Conservation (phyloP, 805 yeast species). For the Metschnikowia kunwiensis region DNA sequence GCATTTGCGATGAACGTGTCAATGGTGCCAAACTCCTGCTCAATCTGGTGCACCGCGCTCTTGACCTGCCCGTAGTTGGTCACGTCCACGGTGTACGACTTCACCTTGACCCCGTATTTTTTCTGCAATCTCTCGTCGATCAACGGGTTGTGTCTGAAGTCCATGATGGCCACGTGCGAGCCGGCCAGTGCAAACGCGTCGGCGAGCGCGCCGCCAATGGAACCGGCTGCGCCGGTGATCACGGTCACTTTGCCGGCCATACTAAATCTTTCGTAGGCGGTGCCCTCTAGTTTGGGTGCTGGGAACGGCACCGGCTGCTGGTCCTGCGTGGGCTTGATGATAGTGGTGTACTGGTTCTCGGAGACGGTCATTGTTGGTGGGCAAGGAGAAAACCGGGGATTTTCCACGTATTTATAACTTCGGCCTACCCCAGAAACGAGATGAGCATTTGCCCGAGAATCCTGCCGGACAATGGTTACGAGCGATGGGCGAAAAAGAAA, state of each 20-base stretch:
- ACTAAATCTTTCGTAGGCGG: constrained; percentile 17
- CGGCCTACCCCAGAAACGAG: constrained; percentile 3
- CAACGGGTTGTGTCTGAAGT: constrained; percentile 32
- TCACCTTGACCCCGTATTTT: constrained; percentile 57
- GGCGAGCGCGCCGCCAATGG: constrained; percentile 30
- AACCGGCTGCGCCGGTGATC: constrained; percentile 32
- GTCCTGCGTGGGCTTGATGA: constrained; percentile 20
- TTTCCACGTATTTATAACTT: not conserved
- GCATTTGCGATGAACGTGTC: constrained; percentile 89
- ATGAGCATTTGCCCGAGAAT: constrained; percentile 1
- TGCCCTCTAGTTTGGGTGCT: constrained; percentile 16
- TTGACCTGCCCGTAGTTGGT: constrained; percentile 50
- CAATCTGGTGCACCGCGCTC: constrained; percentile 47
- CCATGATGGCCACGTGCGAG: constrained; percentile 47
- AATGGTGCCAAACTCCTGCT: constrained; percentile 70
- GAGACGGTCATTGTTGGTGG: constrained; percentile 2
- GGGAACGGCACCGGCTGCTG: constrained; percentile 16
- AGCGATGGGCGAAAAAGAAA: constrained; percentile 1
- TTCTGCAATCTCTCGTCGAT: constrained; percentile 25
- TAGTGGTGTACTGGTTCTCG: constrained; percentile 13
- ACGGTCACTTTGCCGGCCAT: constrained; percentile 27
- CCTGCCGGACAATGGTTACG: constrained; percentile 2
- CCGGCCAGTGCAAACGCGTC: constrained; percentile 56
- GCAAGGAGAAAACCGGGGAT: not conserved
- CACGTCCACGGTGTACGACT: constrained; percentile 64